Evolutionary conservation across 1,284 basidiomycete species (phyloP).

Genomic region (Trichosporon sp.): DNA sequence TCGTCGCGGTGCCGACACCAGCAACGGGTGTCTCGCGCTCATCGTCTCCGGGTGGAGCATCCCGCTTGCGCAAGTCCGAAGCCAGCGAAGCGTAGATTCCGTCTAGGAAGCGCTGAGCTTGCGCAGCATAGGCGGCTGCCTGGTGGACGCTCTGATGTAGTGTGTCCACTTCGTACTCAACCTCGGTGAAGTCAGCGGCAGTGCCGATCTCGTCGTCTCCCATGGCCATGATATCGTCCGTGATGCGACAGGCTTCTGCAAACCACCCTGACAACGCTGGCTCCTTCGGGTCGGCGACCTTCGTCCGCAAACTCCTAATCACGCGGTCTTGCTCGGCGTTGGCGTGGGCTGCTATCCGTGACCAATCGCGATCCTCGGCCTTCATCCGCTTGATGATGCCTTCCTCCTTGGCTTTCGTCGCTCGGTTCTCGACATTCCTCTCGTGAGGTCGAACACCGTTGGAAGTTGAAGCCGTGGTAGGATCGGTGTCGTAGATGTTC

Average conservation of each 20-base stretch:
- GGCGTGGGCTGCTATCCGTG: conserved; percentile 28
- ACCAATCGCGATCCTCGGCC: conserved; percentile 45
- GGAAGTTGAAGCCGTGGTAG: conserved; percentile 13
- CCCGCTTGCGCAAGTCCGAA: conserved; percentile 34
- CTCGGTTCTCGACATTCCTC: conserved; percentile 43
- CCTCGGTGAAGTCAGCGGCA: conserved; percentile 38
- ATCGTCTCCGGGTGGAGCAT: conserved; percentile 15
- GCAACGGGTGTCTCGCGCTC: conserved; percentile 32
- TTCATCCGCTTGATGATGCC: conserved; percentile 39
- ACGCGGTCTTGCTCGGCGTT: conserved; percentile 23
- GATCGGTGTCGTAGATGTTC: conserved; percentile 37
- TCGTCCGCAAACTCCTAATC: background rate
- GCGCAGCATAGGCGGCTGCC: conserved; percentile 43
- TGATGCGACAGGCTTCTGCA: conserved; percentile 28
- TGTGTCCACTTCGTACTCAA: conserved; percentile 49
- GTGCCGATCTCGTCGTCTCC: conserved; percentile 29
- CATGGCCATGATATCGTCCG: conserved; percentile 33
- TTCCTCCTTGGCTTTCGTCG: conserved; percentile 31
- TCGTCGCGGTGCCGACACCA: conserved; percentile 23
- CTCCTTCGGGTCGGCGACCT: background rate
- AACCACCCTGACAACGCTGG: conserved; percentile 28
- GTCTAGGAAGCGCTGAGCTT: conserved; percentile 46
- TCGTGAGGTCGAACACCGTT: conserved; percentile 40
- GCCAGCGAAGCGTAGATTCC: conserved; percentile 47
- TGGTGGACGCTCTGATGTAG: conserved; percentile 43